Evolutionary conservation across 192 early-diverging fungal species (phyloP), one percentile per base, ranked within the genome.

Genomic region (Spinellus fusiger): DNA sequence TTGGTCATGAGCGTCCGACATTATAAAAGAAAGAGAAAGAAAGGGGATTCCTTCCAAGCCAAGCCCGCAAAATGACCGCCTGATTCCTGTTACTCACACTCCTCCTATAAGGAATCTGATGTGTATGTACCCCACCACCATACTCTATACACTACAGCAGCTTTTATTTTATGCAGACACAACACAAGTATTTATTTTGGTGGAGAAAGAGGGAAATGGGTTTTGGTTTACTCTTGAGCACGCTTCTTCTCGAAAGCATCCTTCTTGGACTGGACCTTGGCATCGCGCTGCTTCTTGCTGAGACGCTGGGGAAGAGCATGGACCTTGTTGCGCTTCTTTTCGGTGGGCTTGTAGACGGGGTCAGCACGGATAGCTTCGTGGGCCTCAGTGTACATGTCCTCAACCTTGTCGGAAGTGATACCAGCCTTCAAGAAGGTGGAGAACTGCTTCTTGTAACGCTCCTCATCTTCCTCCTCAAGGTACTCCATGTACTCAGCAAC

Each of bases 391-490:
- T 96, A 98, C 79, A 96, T 84, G 61, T 90, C 93, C 82, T 98
- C 96, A 55, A 98, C 77, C 71, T 87, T 89, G 68, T 96, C 96
- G 57, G 92, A 80, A 50, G 82, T 71, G 61, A 97, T 77, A 56
- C 87, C 94, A 56, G 84, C 81, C 79, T 85, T 93, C 70, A 98
- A 82, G 89, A 89, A 97, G 68, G 80, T 81, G 60, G 93, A 81
- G 77, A 98, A 98, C 78, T 96, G 93, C 65, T 85, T 78, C 83
- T 94, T 96, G 87, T 90, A 97, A 56, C 85, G 83, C 73, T 98
- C 96, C 82, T 95, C 93, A 73, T 98, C 96, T 81, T 98, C 96
- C 77, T 97, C 94, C 80, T 94, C 85, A 63, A 98, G 91, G 80
- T 85, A 83, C 69, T 88, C 89, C 93, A 98, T 98, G 88, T 95